Evolutionary conservation across 495 filamentous ascomycete genomes (phyloP).

Genomic region (Trichoderma erinaceum): DNA sequence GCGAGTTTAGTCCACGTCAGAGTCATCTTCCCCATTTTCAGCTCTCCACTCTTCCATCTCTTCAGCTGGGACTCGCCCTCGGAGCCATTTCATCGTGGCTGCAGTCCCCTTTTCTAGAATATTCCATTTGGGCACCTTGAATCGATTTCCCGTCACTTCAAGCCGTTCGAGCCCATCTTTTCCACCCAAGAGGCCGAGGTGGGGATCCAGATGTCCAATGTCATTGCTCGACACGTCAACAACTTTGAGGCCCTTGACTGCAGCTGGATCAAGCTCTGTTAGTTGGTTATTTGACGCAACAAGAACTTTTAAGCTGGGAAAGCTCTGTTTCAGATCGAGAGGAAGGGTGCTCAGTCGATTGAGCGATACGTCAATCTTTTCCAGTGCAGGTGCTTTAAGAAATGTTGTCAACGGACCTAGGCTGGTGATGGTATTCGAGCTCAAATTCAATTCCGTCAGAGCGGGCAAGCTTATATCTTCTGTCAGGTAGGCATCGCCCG

Average conservation of each 20-base stretch:
- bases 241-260: conserved; percentile 64
- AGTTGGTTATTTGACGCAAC: conserved; percentile 72
- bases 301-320: conserved; percentile 60
- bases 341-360: conserved; percentile 71
- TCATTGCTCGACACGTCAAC: conserved; percentile 81
- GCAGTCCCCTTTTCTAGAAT: conserved; percentile 85
- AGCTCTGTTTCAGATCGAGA: conserved; percentile 43
- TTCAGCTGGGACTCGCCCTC: conserved; percentile 65
- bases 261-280: conserved; percentile 62
- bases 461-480: conserved; percentile 60
- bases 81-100: conserved; percentile 74
- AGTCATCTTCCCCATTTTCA: conserved; percentile 28
- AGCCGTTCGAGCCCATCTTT: conserved; percentile 46
- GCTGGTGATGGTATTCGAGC: conserved; percentile 59
- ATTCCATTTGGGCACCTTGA: conserved; percentile 81
- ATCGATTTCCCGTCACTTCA: conserved; percentile 72
- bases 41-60: conserved; percentile 49
- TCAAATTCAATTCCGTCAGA: conserved; percentile 68
- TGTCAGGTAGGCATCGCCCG: conserved; percentile 49
- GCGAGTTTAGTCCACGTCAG: conserved; percentile 31
- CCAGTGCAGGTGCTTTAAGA: conserved; percentile 63
- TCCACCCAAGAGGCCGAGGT: conserved; percentile 66
- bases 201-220: conserved; percentile 67
- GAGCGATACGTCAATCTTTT: conserved; percentile 69
- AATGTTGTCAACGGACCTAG: conserved; percentile 55